Evolutionary conservation across 352 stramenopile species (phyloP), one percentile per base, ranked within the genome.

Genomic region (Phytophthora pinifolia): DNA sequence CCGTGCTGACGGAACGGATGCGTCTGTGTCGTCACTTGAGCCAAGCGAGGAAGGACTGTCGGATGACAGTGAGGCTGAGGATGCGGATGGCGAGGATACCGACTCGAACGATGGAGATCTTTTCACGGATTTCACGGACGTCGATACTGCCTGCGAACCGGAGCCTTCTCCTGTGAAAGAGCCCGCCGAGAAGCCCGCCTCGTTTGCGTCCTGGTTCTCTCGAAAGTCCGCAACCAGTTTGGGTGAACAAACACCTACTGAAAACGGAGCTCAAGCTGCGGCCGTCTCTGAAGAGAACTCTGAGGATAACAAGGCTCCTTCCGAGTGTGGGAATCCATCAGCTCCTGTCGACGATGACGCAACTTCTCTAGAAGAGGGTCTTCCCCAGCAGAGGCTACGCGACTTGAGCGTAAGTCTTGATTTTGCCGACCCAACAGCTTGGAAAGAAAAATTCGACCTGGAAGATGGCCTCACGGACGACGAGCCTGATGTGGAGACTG

Each of bases 361-460:
- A 15, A 67, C 43, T 3, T 65, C 65, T 13, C 60, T 76, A 25
- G 59, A 80, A 9, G 73, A 86, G 8, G 6, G 4, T 35, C 9
- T 57, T 32, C 52, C 53, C 10, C 58, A 64, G 18, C 63, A 69
- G 45, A 46, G 76, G 15, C 50, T 48, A 39, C 73, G 79, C 15
- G 80, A 90, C 30, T 63, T 88, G 36, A 90, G 78, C 53, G 58
- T 79, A 18, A 91, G 80, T 31, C 72, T 91, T 27, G 80, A 91
- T 46, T 91, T 91, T 49, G 83, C 70, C 14, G 81, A 91, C 38
- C 63, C 62, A 18, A 76, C 77, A 22, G 81, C 74, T 30, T 91
- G 81, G 81, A 87, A 83, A 54, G 52, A 83, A 15, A 85, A 88
- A 30, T 91, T 91, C 37, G 78, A 85, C 18, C 46, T 91, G 39